phyloP scores from a whole-genome alignment of 345 rosid genomes.

The Rhizophora apiculata region DNA sequence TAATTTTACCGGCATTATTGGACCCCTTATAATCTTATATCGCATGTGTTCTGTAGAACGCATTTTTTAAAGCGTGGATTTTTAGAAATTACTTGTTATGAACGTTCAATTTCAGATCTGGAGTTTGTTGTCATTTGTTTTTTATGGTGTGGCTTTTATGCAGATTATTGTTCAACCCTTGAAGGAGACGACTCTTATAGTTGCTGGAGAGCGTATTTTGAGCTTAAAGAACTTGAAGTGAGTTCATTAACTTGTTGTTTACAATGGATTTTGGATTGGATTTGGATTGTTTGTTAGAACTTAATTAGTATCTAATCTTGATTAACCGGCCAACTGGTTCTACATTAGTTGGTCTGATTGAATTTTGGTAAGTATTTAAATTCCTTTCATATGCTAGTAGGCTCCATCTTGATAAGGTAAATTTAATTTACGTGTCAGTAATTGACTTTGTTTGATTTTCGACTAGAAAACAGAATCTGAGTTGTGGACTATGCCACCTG shows the following conservation, averaged over 20 bases:
- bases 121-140: not conserved
- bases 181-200: conserved; percentile 79
- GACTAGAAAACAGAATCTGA: no score
- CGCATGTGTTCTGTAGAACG: no score
- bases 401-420: no score
- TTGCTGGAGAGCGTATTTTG: conserved; percentile 86
- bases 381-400: no score
- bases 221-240: conserved; percentile 80
- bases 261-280: not conserved
- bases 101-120: not conserved
- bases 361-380: no score
- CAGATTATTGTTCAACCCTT: conserved; percentile 78
- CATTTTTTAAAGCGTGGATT: no score
- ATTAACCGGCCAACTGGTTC: no score
- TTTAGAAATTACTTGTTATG: no score
- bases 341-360: no score
- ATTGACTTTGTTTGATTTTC: no score
- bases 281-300: not conserved
- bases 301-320: not conserved
- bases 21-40: not conserved
- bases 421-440: no score
- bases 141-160: not conserved
- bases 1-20: not conserved
- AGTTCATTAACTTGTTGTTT: conserved; percentile 1
- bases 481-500: no score